These are phyloP conservation scores for Macrocybe gigantea DNA, from an alignment of 768 basidiomycete species.

Conservation along the genomic window DNA sequence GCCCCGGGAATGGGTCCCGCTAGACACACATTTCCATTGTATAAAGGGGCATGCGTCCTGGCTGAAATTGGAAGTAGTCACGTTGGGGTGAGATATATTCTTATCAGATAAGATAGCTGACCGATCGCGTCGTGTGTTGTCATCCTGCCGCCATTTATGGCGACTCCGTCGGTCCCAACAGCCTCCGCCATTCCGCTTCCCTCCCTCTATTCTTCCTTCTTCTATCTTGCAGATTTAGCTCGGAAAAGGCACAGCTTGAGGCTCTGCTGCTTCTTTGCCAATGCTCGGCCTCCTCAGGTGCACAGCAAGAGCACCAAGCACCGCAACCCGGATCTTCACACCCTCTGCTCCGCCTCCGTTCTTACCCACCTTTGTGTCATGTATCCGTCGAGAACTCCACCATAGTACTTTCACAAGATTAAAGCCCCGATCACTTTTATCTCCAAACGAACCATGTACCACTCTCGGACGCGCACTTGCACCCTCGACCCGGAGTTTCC, in stretches of 20 bases:
- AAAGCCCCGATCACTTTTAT: background rate
- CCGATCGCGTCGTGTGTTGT: background rate
- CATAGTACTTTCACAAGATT: conserved; percentile 1
- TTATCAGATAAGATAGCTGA: conserved; percentile 2
- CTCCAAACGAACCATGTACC: background rate
- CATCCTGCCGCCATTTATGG: background rate
- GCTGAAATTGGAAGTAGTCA: too few species aligned
- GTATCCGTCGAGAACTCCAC: conserved; percentile 4
- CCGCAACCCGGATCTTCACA: background rate
- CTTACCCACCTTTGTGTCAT: background rate
- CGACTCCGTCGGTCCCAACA: too few species aligned
- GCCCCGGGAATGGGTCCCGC: too few species aligned
- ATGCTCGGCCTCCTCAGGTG: conserved; percentile 3
- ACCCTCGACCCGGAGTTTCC: conserved; percentile 8
- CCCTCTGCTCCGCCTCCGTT: background rate
- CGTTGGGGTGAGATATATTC: too few species aligned
- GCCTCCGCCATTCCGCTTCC: background rate
- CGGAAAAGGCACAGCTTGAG: background rate
- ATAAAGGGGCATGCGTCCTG: too few species aligned
- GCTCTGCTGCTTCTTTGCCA: conserved; percentile 2
- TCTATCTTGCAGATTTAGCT: background rate
- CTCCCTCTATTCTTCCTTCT: background rate
- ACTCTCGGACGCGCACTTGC: background rate
- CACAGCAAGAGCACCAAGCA: conserved; percentile 3
- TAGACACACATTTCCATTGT: too few species aligned